Evolutionary conservation across 2,329 filamentous ascomycete species (phyloP).

Genomic region (Phialophora chinensis): DNA sequence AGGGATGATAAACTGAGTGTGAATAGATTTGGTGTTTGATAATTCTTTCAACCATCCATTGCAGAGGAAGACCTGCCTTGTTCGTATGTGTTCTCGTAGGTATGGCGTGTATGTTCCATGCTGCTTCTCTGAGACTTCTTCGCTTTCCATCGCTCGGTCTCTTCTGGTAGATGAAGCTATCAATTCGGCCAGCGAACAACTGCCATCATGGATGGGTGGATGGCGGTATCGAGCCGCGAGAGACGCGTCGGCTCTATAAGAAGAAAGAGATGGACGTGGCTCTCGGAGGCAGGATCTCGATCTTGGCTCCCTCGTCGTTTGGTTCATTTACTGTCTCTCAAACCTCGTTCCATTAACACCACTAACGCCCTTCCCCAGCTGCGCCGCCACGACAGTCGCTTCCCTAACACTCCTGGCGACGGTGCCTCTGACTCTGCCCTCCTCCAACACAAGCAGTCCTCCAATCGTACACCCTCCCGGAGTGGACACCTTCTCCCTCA

Average conservation of each 20-base stretch:
- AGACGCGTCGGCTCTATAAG: background rate
- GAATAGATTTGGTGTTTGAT: too few species aligned
- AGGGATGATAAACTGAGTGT: too few species aligned
- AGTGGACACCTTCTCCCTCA: slow-evolving; percentile 66
- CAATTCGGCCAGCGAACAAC: background rate
- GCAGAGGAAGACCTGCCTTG: too few species aligned
- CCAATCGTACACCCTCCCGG: slow-evolving; percentile 69
- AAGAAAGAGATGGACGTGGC: background rate
- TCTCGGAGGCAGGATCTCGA: slow-evolving; percentile 16
- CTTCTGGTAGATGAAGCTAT: background rate
- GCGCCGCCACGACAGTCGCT: slow-evolving; percentile 63
- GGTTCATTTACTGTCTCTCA: slow-evolving; percentile 20
- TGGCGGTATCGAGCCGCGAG: background rate
- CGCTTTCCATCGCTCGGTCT: too few species aligned
- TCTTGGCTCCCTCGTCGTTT: background rate
- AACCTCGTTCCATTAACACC: slow-evolving; percentile 41
- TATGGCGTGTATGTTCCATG: too few species aligned
- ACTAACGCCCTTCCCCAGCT: slow-evolving; percentile 51
- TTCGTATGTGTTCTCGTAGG: too few species aligned
- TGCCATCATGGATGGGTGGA: background rate
- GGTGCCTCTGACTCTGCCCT: slow-evolving; percentile 75
- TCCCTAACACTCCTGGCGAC: slow-evolving; percentile 69
- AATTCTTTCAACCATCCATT: too few species aligned
- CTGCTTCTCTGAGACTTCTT: too few species aligned
- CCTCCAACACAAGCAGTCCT: slow-evolving; percentile 71